These are phyloP conservation scores for Delonix regia DNA, from an alignment of 306 rosid species.

Conservation along the genomic window DNA sequence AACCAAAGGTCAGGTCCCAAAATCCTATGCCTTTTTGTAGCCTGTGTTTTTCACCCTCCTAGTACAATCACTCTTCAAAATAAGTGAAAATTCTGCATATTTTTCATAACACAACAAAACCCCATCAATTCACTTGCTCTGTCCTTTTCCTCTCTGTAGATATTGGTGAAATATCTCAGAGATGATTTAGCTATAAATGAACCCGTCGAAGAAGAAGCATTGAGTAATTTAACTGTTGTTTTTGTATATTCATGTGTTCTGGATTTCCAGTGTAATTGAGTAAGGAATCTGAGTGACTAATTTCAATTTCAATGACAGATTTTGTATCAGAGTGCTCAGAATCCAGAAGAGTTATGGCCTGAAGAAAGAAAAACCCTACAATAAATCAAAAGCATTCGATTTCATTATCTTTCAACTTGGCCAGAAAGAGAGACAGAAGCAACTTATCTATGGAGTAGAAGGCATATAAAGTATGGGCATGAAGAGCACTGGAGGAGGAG, in stretches of 20 bases:
- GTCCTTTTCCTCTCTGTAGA: constrained; percentile 21
- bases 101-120: constrained; percentile 4
- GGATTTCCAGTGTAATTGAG: constrained; percentile 42
- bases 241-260: constrained; percentile 30
- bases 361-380: constrained; percentile 30
- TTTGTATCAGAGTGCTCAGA: constrained; percentile 43
- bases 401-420: not conserved
- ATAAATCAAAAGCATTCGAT: not conserved
- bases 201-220: constrained; percentile 18
- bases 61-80: constrained; percentile 7
- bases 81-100: not conserved
- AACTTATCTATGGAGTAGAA: not conserved
- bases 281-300: constrained; percentile 53
- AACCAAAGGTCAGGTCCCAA: not conserved
- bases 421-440: no score
- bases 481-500: constrained; percentile 50
- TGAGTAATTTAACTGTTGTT: constrained; percentile 21
- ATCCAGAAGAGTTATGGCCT: constrained; percentile 36
- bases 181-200: constrained; percentile 9
- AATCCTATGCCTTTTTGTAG: constrained; percentile 7
- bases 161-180: not conserved
- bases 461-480: constrained; percentile 41
- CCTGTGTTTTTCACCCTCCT: constrained; percentile 22
- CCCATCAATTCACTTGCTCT: constrained; percentile 28
- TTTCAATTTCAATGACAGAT: constrained; percentile 53